Percentiles rank a stretch among this genome's conserved stretches.
These are phyloP conservation scores for Botrytis medusae DNA, from an alignment of 2,329 filamentous ascomycete genomes.

Conservation along the genomic window DNA sequence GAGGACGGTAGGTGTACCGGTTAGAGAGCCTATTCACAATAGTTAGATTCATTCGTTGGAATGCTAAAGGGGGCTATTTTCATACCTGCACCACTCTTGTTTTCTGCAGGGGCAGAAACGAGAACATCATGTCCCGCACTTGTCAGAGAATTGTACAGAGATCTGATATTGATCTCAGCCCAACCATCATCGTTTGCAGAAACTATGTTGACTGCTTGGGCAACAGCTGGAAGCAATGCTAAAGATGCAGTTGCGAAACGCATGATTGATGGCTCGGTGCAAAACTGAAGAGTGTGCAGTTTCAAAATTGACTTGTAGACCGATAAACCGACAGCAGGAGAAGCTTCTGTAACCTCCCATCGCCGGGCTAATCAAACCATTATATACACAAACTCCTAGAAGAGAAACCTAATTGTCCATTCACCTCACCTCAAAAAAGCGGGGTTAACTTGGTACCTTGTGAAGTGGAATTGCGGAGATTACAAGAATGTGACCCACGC, in stretches of 20 bases:
- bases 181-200: slow-evolving; percentile 4
- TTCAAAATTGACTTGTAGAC: not conserved
- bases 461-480: slow-evolving; percentile 3
- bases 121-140: slow-evolving; percentile 9
- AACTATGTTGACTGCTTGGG: slow-evolving; percentile 1
- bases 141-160: slow-evolving; percentile 8
- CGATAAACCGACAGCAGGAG: not conserved
- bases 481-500: not conserved
- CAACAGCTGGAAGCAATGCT: slow-evolving; percentile 4
- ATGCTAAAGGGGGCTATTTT: not conserved
- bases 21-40: not conserved
- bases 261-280: slow-evolving; percentile 7
- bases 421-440: not conserved
- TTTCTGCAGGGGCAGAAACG: slow-evolving; percentile 6
- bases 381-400: not conserved
- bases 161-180: slow-evolving; percentile 11
- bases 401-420: not conserved
- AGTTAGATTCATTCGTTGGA: not conserved
- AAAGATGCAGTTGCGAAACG: slow-evolving; percentile 8
- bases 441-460: not conserved
- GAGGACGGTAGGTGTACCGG: not conserved
- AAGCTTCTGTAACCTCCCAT: not conserved
- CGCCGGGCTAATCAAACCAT: not conserved
- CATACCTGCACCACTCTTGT: slow-evolving; percentile 11
- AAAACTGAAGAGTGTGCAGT: not conserved